Base-by-base conservation (phyloP, 768 basidiomycete species). In the Russula olivacea region DNA sequence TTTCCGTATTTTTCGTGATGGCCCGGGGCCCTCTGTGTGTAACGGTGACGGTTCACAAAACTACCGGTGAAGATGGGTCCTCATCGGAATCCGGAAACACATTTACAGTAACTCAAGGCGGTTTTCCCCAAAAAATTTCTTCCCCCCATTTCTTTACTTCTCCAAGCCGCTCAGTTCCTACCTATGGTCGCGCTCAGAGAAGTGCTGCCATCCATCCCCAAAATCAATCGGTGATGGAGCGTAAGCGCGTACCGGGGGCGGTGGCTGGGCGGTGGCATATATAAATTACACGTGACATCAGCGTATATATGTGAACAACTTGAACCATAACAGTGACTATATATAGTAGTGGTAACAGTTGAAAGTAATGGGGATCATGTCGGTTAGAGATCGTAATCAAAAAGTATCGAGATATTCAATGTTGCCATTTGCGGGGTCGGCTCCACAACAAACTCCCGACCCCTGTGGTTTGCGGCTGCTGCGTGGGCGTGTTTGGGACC, bases 391-490 rank as follows among this genome's bases (percentile, higher is more conserved):
- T 19, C 15, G 15, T n/a, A 45, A 34, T 23, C 30, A 54, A 21
- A n/a, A 34, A 25, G 28, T 3, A 11, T 17, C 19, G 14, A 12
- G 59, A 40, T 59, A 45, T 41, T 50, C 30, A 45, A 38, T 3
- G 43, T 34, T 9, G 32, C 25, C 17, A 60, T 41, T 60, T 64
- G 41, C 58, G 58, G 17, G 48, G 7, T 2, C 53, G 47, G 14
- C 54, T 58, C 63, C 63, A 64, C 14, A 60, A 60, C 23, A 60
- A 34, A 15, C 47, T 59, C 14, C 62, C 52, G 28, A 30, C 8
- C 21, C 21, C 23, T n/a, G 55, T 8, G 11, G n/a, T 1, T 3
- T 45, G 38, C 47, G 54, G 57, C 36, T 23, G 52, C 14, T 32
- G 36, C 14, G 21, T 19, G 9, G 41, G 21, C 28, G 36, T 30